A percentile compares a stretch with the other conserved stretches of the same genome.
These are phyloP conservation scores for Suhomyces kilbournensis DNA, from an alignment of 805 yeast genomes.

Conservation along the genomic window DNA sequence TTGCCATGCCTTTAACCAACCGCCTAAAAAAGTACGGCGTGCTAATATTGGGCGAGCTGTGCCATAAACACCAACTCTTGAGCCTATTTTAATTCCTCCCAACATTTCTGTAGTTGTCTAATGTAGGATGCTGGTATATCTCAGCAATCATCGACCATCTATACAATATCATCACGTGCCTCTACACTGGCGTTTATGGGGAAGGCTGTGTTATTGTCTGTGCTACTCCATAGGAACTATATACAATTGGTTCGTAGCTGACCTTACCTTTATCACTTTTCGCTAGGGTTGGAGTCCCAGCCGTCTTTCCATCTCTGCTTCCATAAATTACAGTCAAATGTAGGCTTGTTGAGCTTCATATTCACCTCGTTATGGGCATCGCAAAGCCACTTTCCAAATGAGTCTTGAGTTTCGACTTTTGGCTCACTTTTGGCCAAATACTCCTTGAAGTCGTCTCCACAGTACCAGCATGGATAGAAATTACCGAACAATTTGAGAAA, in stretches of 20 bases:
- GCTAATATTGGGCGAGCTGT: not conserved
- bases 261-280: not conserved
- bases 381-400: slow-evolving; percentile 87
- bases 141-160: not conserved
- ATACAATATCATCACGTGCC: not conserved
- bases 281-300: slow-evolving; percentile 55
- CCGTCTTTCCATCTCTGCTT: slow-evolving; percentile 93
- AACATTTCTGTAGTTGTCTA: not conserved
- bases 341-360: slow-evolving; percentile 76
- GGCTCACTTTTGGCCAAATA: slow-evolving; percentile 58
- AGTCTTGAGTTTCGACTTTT: slow-evolving; percentile 63
- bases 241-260: not conserved
- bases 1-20: slow-evolving; percentile 11
- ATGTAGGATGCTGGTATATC: not conserved
- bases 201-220: not conserved
- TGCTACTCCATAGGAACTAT: not conserved
- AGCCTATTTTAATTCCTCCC: not conserved
- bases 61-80: not conserved
- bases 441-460: slow-evolving; percentile 78
- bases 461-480: slow-evolving; percentile 90
- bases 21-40: slow-evolving; percentile 6
- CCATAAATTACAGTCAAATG: slow-evolving; percentile 88
- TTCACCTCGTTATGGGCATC: slow-evolving; percentile 96
- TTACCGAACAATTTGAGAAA: slow-evolving; percentile 71
- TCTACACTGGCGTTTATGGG: not conserved